Evolutionary conservation across 345 rosid species (phyloP).

Genomic region (Salix udensis): DNA sequence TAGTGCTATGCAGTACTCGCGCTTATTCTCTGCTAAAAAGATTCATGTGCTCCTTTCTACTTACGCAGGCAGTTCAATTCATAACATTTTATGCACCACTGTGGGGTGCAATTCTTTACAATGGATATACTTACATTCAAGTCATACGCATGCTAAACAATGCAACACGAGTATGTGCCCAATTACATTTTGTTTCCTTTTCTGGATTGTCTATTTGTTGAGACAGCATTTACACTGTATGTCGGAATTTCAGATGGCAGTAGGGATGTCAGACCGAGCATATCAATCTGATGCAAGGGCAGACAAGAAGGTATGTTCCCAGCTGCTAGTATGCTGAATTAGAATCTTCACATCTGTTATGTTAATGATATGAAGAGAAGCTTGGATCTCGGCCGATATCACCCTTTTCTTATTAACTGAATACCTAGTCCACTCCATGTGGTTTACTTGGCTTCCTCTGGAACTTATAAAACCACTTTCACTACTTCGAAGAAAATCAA

Average conservation of each 20-base stretch:
- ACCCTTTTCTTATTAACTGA: neutral
- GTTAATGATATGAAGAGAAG: neutral
- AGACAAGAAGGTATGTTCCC: conserved; percentile 62
- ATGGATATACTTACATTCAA: conserved; percentile 86
- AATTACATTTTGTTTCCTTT: neutral
- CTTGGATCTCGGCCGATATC: neutral
- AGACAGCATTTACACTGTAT: conserved; percentile 5
- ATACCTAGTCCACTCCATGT: neutral
- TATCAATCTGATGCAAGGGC: conserved; percentile 60
- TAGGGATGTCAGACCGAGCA: conserved; percentile 76
- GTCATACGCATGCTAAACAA: conserved; percentile 95
- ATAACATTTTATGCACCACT: conserved; percentile 82
- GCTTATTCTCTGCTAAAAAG: neutral
- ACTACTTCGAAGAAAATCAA: neutral
- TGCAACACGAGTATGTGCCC: conserved; percentile 69
- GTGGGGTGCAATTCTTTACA: conserved; percentile 97
- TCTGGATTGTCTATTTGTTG: neutral
- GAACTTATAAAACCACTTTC: neutral
- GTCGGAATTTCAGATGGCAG: conserved; percentile 69
- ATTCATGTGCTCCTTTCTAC: neutral
- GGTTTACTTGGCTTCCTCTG: neutral
- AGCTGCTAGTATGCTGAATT: conserved; percentile 1
- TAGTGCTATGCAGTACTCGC: neutral
- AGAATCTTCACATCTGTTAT: neutral
- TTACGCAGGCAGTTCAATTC: conserved; percentile 82